Evolutionary conservation across 2,329 filamentous ascomycete species (phyloP), one percentile per base, ranked within the genome.

Genomic region (Ophiostoma novo-ulmi): DNA sequence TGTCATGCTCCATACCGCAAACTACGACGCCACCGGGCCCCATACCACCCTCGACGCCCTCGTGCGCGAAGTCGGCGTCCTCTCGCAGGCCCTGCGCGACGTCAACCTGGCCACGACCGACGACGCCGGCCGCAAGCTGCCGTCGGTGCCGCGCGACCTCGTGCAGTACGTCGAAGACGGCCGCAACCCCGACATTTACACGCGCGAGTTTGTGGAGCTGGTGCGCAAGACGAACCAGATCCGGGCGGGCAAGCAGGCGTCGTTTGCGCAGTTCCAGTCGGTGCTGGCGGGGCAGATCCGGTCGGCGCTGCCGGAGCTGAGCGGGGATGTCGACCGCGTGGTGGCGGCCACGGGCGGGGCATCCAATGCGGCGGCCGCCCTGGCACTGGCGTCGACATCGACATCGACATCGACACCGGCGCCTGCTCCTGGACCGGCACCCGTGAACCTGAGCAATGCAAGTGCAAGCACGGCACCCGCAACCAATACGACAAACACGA

Each of bases 121-220:
- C 35, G 6, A 3, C 61, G 52, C 17, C 31, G 11, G n/a, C 13
- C 1, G 63, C 10, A 80, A 31, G 31, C 82, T 88, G 58, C 85
- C 86, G 5, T 79, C 78, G 41, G 83, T 89, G 31, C 88, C 88
- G 2, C 85, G 84, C 69, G 88, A 90, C 76, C 83, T 91, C 14
- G 82, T 90, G 72, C 82, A 87, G 76, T 91, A 91, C 80, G 88
- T 91, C 75, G 88, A 91, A 78, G 86, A 87, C 77, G 88, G 89
- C 64, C 87, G 89, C 68, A 91, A 91, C 81, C 89, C 89, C 2
- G 89, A 91, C 79, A 91, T 91, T 75, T 91, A 91, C 82, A 91
- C 89, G 70, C 84, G 89, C 76, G 89, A 91, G 81, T 91, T 91
- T 76, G 88, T 91, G 76, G 89, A 91, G 84, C 82, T 89, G 69